A percentile compares a stretch with the other conserved stretches of the same genome.
phyloP scores from a whole-genome alignment of 495 filamentous ascomycete genomes.

The Penicillium cinerascens region DNA sequence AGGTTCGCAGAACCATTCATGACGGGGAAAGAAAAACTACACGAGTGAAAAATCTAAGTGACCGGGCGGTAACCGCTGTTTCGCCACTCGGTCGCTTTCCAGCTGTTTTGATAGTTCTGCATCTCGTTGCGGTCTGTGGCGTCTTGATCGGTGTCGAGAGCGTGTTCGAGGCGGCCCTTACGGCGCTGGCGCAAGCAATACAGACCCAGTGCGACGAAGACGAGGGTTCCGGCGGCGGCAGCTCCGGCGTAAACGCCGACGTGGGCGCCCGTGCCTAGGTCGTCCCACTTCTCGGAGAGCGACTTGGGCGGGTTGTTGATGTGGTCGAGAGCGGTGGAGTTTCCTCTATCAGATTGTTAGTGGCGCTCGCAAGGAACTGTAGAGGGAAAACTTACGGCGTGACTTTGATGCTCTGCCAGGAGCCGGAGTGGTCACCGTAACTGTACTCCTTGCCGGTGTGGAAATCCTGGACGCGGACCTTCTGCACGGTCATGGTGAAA shows the following conservation, averaged over 20 bases:
- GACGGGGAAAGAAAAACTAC: neutral
- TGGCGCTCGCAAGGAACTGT: neutral
- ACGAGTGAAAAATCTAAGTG: constrained; percentile 14
- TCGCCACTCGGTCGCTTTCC: constrained; percentile 40
- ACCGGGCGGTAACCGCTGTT: constrained; percentile 37
- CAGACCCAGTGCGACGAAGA: constrained; percentile 47
- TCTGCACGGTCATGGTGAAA: constrained; percentile 66
- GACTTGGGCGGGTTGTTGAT: constrained; percentile 36
- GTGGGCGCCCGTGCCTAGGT: constrained; percentile 50
- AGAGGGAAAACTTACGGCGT: constrained; percentile 42
- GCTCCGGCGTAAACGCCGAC: constrained; percentile 56
- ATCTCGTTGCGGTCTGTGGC: constrained; percentile 62
- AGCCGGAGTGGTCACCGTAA: constrained; percentile 35
- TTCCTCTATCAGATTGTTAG: constrained; percentile 37
- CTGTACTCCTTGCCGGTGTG: constrained; percentile 38
- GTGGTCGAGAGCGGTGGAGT: constrained; percentile 50
- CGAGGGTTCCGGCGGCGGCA: constrained; percentile 49
- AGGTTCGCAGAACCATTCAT: constrained; percentile 19
- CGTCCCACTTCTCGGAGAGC: constrained; percentile 55
- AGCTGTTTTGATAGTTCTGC: constrained; percentile 49
- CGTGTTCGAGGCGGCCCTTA: constrained; percentile 60
- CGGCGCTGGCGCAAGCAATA: constrained; percentile 67
- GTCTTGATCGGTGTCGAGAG: constrained; percentile 50
- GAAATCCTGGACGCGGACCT: constrained; percentile 36
- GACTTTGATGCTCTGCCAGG: constrained; percentile 39